Conservation (phyloP, 148 eudicot species). For the Mesembryanthemum crystallinum region DNA sequence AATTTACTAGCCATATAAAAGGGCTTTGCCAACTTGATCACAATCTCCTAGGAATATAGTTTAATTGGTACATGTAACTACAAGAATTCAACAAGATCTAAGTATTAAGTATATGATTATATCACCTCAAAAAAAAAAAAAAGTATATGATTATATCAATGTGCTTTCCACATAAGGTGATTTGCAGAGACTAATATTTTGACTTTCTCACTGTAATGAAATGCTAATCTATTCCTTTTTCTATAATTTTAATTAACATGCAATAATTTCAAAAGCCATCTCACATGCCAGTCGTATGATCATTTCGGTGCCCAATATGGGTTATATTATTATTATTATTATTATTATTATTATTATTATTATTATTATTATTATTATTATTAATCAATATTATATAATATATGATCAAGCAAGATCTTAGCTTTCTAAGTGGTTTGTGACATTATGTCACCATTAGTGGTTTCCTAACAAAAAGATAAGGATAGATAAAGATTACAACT, state of each 20-base stretch:
- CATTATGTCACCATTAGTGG: background rate
- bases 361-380: too few relatives aligned
- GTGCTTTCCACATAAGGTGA: too few relatives aligned
- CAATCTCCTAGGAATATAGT: too few relatives aligned
- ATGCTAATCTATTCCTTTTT: background rate
- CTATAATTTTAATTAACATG: conserved; percentile 4
- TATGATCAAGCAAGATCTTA: conserved; percentile 2
- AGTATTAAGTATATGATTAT: too few relatives aligned
- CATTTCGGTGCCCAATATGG: conserved; percentile 2
- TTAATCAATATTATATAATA: background rate
- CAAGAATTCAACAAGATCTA: too few relatives aligned
- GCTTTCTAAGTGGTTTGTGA: background rate
- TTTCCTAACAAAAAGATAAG: background rate
- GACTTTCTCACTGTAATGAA: conserved; percentile 16
- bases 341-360: background rate
- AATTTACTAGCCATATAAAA: too few relatives aligned
- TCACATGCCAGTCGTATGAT: conserved; percentile 11
- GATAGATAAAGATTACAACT: too few relatives aligned
- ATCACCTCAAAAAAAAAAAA: too few relatives aligned
- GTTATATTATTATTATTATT: background rate
- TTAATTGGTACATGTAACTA: too few relatives aligned
- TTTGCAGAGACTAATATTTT: background rate
- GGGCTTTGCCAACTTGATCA: too few relatives aligned
- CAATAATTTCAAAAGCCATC: background rate
- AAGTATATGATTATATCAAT: too few relatives aligned